Percentiles rank a stretch among this genome's conserved stretches.
These are phyloP conservation scores for Bjerkandera adusta DNA, from an alignment of 1,284 basidiomycete species.

Conservation along the genomic window DNA sequence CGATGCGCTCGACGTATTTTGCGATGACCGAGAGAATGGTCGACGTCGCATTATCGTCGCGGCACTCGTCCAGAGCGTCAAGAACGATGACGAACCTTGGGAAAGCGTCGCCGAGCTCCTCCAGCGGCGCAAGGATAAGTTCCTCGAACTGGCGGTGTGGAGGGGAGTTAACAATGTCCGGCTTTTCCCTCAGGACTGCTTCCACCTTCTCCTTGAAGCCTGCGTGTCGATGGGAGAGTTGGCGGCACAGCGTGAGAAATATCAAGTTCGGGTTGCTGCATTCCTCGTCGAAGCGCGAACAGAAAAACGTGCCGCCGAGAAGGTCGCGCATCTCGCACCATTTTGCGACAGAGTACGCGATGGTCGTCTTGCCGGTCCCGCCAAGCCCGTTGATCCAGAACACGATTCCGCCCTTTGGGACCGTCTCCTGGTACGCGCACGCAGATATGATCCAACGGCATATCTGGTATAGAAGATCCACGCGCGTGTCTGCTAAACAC, in stretches of 20 bases:
- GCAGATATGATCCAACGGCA: no score
- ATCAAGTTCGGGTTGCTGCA: slow-evolving; percentile 21
- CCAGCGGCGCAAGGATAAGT: slow-evolving; percentile 24
- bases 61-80: slow-evolving; percentile 30
- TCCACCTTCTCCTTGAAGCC: slow-evolving; percentile 17
- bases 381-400: slow-evolving; percentile 15
- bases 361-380: slow-evolving; percentile 15
- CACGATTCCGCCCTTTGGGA: no score
- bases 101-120: no score
- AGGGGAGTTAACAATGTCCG: slow-evolving; percentile 8
- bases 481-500: no score
- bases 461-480: no score
- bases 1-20: background rate
- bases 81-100: slow-evolving; percentile 21
- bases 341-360: slow-evolving; percentile 15
- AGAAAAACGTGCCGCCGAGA: slow-evolving; percentile 33
- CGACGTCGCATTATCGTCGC: slow-evolving; percentile 19
- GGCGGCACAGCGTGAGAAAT: slow-evolving; percentile 26
- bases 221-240: no score
- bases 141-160: slow-evolving; percentile 18
- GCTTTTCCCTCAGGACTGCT: slow-evolving; percentile 16
- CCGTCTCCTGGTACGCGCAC: no score
- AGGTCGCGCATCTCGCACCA: slow-evolving; percentile 1
- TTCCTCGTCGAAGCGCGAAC: slow-evolving; percentile 22
- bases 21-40: slow-evolving; percentile 17